Evolutionary conservation across 148 eudicot genomes (phyloP), one percentile per base, ranked within the genome.

Genomic region (Rhododendron griersonianum): DNA sequence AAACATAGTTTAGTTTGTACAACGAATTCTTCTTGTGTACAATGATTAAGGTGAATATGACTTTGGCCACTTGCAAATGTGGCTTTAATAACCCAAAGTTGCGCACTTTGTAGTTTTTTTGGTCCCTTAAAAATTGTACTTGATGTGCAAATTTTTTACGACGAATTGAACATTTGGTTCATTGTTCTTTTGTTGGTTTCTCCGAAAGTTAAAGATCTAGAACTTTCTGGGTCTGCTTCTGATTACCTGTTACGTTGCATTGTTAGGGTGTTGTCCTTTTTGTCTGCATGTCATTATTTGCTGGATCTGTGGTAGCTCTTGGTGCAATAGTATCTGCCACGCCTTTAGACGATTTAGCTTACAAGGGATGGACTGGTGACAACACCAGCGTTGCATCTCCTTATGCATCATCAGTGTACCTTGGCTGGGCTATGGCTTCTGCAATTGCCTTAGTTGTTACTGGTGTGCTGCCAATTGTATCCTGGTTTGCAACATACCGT

Each of bases 371-470:
- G 96, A 89, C 91, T 84, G 96, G 90, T 81, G 92, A 85, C 63
- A 91, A 88, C 84, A 90, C 90, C 87, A 90, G 90, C 85, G 87
- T 87, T 86, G 83, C 90, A 83, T 95, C 98, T 85, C 98, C 96
- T 30, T 97, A 97, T 89, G 94, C 95, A 11, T 95, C 99, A 44
- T 89, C 98, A 37, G 81, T 88, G 71, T 97, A 92, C 87, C 88
- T 97, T 90, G 99, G 99, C 84, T 97, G 99, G 99, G 98, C 98
- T 73, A 91, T 95, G 92, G 96, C 98, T 86, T 93, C 95, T 86
- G 93, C 91, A 55, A 92, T 97, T 85, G 94, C 94, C 83, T 91
- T 97, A 51, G 78, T 91, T 65, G 93, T 94, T 77, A 93, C 98
- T 57, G 98, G 98, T 82, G 91, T 93, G 85, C 94, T 97, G 79